Base-by-base conservation (phyloP, 2,329 filamentous ascomycete species). In the Xylariales sp. region DNA sequence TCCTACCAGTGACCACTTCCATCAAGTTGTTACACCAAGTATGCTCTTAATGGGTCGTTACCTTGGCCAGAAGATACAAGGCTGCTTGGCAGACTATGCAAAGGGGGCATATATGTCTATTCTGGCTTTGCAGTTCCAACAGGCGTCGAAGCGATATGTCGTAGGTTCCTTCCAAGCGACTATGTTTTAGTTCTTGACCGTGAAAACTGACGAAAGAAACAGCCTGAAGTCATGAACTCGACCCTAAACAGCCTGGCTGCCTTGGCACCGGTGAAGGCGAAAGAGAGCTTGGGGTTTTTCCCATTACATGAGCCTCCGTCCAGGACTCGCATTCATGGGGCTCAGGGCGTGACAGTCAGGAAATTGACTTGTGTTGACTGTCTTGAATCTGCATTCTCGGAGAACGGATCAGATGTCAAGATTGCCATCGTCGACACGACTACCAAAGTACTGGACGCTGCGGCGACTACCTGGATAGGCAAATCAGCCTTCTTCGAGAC, bases 1-100 rank as follows among this genome's bases (percentile, higher is more conserved):
- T 56, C 90, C 93, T 4, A 95, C 93, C 0, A 96, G 90, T 0
- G 93, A 98, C 63, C 90, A 97, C 64, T 98, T 97, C 64, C 93
- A 98, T 56, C 85, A 93, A 53, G 88, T 97, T 25, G 85, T 88
- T 29, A 98, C 93, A 2, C 93, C 93, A 2, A 86, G 91, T 1
- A 85, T 88, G 64, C 78, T 96, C 4, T 77, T 83, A n/a, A 87
- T 97, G 63, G 78, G 78, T 10, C 80, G 88, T 41, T 96, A 86
- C 63, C 74, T 98, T 19, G 88, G 85, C 1, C 81, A 95, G 52
- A 88, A 82, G 42, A 73, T 83, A 0, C 81, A 88, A 1, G 71
- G 78, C 31, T 71, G 68, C 6, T 63, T 88, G 4, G 66, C 73
- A 6, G 86, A 93, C 51, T 77, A 87, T 46, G 76, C 79, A 3